Conservation (phyloP, 2,329 filamentous ascomycete genomes). For the Fusarium nodosum region DNA sequence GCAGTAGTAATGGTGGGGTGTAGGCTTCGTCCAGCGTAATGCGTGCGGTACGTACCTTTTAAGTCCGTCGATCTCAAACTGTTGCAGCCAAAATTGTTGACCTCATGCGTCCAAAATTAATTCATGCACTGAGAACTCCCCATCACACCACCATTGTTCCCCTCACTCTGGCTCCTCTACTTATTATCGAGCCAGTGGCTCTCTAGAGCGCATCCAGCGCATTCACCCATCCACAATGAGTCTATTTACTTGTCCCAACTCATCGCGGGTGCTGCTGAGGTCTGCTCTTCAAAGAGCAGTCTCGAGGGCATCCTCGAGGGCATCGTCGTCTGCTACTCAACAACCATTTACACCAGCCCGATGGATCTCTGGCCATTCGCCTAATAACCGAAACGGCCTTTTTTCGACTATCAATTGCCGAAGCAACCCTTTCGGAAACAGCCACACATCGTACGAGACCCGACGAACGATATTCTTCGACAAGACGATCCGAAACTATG, state of each 20-base stretch:
- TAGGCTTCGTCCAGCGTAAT: constrained; percentile 36
- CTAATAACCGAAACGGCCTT: constrained; percentile 18
- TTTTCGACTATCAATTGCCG: constrained; percentile 26
- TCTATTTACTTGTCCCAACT: constrained; percentile 49
- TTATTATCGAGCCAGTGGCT: constrained; percentile 43
- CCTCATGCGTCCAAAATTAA: constrained; percentile 46
- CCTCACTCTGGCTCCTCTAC: constrained; percentile 34
- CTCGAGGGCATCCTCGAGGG: constrained; percentile 34
- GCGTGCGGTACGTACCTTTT: constrained; percentile 38
- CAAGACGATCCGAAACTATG: constrained; percentile 65
- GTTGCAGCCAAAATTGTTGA: constrained; percentile 42
- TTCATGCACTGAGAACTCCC: constrained; percentile 42
- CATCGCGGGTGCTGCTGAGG: constrained; percentile 51
- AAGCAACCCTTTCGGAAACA: constrained; percentile 27
- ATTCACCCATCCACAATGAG: constrained; percentile 47
- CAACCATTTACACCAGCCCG: constrained; percentile 43
- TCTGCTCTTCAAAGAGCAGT: constrained; percentile 47
- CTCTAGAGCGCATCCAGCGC: constrained; percentile 47
- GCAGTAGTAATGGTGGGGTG: constrained; percentile 41
- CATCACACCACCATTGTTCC: constrained; percentile 41
- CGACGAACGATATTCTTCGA: constrained; percentile 55
- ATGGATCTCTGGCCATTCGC: constrained; percentile 43
- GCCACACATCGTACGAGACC: constrained; percentile 37
- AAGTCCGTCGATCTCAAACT: constrained; percentile 17
- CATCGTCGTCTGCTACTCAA: constrained; percentile 31